phyloP scores from a whole-genome alignment of 371 early-diverging fungal species.

The Actinomucor elegans region DNA sequence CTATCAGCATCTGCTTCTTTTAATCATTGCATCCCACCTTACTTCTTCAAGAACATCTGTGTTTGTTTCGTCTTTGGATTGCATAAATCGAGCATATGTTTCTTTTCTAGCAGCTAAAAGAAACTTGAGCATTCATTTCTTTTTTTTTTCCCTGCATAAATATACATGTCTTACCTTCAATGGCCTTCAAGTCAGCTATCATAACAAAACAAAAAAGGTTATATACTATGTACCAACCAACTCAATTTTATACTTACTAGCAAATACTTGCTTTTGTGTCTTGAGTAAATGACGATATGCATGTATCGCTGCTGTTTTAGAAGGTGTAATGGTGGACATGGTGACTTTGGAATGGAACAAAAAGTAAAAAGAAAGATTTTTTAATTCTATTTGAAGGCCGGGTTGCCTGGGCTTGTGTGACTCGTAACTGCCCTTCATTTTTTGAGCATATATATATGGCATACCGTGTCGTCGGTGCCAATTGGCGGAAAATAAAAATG shows the following conservation, averaged over 20 bases:
- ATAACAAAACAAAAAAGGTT: background rate
- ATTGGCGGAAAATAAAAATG: no score
- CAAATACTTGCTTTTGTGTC: slow-evolving; percentile 46
- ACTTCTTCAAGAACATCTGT: slow-evolving; percentile 48
- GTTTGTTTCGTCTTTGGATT: slow-evolving; percentile 44
- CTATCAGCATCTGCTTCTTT: background rate
- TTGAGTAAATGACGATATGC: slow-evolving; percentile 43
- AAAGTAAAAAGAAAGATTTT: background rate
- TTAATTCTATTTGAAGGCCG: background rate
- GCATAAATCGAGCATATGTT: slow-evolving; percentile 44
- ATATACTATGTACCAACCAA: background rate
- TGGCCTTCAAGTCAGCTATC: slow-evolving; percentile 35
- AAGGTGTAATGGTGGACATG: slow-evolving; percentile 14
- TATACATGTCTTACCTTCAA: slow-evolving; percentile 26
- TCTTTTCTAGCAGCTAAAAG: slow-evolving; percentile 42
- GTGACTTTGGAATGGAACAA: background rate
- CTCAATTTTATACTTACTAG: slow-evolving; percentile 19
- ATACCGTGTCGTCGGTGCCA: no score
- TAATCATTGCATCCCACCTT: background rate
- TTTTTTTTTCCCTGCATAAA: background rate
- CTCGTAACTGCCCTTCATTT: no score
- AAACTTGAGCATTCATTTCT: background rate
- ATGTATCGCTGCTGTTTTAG: slow-evolving; percentile 39
- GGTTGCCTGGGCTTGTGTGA: slow-evolving; percentile 1
- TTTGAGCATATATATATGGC: no score